Evolutionary conservation across 306 rosid species (phyloP), one percentile per base, ranked within the genome.

Genomic region (Trifolium dubium): DNA sequence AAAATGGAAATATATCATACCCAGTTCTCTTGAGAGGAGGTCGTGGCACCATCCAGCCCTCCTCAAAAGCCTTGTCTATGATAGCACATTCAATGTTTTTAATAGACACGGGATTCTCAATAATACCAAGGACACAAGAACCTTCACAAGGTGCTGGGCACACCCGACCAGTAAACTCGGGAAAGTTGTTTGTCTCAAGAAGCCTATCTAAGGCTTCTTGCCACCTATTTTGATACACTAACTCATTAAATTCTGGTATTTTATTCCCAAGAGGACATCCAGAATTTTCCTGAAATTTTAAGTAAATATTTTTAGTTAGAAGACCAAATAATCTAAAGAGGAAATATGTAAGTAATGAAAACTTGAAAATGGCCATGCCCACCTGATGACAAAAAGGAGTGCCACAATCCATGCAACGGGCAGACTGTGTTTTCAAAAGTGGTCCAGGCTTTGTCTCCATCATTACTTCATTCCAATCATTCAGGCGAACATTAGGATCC

Each of bases 131-230:
- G 34, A 95, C 99, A 71, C 99, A 95, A 32, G 99, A 86, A 53
- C 99, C 99, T 87, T 95, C 99, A 68, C 99, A 95, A 53, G 99
- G 99, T 19, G 99, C 99, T n/a, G 99, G 99, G 67, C 99, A 95
- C 35, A 95, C 99, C 23, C 99, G 92, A 34, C 99, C 99, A 55
- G 99, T 95, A 51, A 95, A 95, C 85, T 95, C 99, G 0, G 99
- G 99, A 76, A 95, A 95, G 87, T 95, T 95, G 64, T 95, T 95
- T 60, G 99, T 95, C 87, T 95, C 99, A 18, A 92, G 99, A 77
- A 95, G 96, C 80, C 99, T 83, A 3, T 86, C 98, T 28, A 95
- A 83, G 13, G 99, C 99, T 72, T 95, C 99, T 10, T 49, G 93
- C 99, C 99, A 95, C 85, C 99, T 86, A 82, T 95, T 92, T 78